Evolutionary conservation across 148 eudicot species (phyloP).

Genomic region (Chenopodium album): DNA sequence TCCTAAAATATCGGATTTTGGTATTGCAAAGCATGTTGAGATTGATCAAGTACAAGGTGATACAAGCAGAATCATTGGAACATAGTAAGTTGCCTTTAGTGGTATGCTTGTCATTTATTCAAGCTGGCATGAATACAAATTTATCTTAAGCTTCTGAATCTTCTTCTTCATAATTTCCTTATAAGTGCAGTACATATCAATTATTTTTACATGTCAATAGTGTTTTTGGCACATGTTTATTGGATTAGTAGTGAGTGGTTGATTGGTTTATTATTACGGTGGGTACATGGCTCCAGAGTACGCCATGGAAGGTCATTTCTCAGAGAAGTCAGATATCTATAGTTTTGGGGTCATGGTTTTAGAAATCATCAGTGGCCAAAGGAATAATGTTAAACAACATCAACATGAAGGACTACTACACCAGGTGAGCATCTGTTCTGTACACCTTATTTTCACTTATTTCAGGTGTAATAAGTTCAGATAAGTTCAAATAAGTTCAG

Average conservation of each 20-base stretch:
- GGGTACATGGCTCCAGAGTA: slow-evolving; percentile 1
- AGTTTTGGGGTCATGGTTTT: slow-evolving; percentile 41
- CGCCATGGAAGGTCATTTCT: slow-evolving; percentile 35
- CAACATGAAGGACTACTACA: slow-evolving; percentile 1
- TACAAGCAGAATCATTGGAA: slow-evolving; percentile 41
- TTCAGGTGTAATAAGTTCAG: no score
- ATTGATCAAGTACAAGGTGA: slow-evolving; percentile 48
- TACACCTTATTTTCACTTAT: no score
- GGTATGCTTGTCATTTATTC: neutral
- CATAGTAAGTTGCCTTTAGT: slow-evolving; percentile 14
- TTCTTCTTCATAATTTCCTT: neutral
- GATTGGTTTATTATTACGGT: neutral
- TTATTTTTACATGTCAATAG: no score
- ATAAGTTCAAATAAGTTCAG: no score
- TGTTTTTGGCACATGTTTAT: neutral
- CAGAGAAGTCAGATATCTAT: slow-evolving; percentile 46
- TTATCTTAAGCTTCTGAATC: no score
- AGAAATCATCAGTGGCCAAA: slow-evolving; percentile 28
- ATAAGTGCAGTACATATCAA: no score
- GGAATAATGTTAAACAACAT: neutral
- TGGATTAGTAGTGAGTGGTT: no score
- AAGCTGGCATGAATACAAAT: no score
- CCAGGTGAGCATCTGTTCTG: slow-evolving; percentile 3
- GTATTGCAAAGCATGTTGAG: slow-evolving; percentile 57
- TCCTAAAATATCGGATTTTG: slow-evolving; percentile 75